Evolutionary conservation across 2,329 filamentous ascomycete genomes (phyloP).

Genomic region (Scytalidium sp.): DNA sequence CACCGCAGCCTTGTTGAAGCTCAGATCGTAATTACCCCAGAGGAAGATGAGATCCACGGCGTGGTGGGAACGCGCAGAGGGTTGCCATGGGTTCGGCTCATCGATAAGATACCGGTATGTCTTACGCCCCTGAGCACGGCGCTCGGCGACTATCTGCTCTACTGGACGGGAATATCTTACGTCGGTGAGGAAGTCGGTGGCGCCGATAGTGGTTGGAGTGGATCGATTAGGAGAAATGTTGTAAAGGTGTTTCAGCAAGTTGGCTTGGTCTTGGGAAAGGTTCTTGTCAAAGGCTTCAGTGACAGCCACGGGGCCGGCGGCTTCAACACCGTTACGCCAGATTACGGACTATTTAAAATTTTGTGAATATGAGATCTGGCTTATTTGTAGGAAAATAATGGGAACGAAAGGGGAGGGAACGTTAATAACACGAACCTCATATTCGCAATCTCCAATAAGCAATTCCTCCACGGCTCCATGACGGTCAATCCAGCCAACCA

Average conservation of each 20-base stretch:
- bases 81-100: slow-evolving; percentile 44
- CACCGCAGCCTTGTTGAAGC: slow-evolving; percentile 30
- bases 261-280: slow-evolving; percentile 22
- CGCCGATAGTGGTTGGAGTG: slow-evolving; percentile 36
- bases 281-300: slow-evolving; percentile 28
- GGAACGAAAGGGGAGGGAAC: too few species aligned
- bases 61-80: slow-evolving; percentile 42
- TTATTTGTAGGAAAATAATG: not conserved
- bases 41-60: slow-evolving; percentile 43
- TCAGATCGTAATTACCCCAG: slow-evolving; percentile 37
- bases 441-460: slow-evolving; percentile 40
- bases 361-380: not conserved
- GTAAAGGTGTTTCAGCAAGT: slow-evolving; percentile 35
- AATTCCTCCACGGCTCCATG: slow-evolving; percentile 32
- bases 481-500: slow-evolving; percentile 34
- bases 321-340: slow-evolving; percentile 41
- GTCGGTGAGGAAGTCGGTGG: slow-evolving; percentile 36
- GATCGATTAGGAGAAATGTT: slow-evolving; percentile 36
- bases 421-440: slow-evolving; percentile 30
- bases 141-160: slow-evolving; percentile 10
- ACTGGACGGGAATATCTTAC: slow-evolving; percentile 27
- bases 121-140: slow-evolving; percentile 17
- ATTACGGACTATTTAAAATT: slow-evolving; percentile 34
- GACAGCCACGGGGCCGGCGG: slow-evolving; percentile 30
- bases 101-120: slow-evolving; percentile 41